phyloP scores from a whole-genome alignment of 305 asterid species.

The Rubia tinctorum region DNA sequence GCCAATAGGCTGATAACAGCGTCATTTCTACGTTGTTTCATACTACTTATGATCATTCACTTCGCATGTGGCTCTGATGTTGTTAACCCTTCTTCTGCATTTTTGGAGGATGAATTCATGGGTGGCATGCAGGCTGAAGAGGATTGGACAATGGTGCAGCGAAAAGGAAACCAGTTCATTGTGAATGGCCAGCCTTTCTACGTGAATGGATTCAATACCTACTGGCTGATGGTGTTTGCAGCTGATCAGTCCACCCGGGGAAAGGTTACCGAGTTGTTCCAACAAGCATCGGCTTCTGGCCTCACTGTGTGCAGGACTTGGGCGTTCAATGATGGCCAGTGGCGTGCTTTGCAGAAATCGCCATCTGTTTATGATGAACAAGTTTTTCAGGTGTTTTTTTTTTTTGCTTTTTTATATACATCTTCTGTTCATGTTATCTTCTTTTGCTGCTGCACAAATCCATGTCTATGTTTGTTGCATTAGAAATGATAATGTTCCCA shows the following conservation, averaged over 20 bases:
- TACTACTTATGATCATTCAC: neutral
- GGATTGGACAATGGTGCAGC: slow-evolving; percentile 70
- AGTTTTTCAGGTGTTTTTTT: slow-evolving; percentile 58
- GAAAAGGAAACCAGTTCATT: slow-evolving; percentile 62
- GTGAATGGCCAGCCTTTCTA: slow-evolving; percentile 73
- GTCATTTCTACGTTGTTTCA: neutral
- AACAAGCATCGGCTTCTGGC: slow-evolving; percentile 73
- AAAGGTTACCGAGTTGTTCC: slow-evolving; percentile 72
- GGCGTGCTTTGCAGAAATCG: slow-evolving; percentile 88
- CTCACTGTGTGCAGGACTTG: slow-evolving; percentile 87
- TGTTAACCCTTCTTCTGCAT: neutral
- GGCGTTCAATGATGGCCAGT: slow-evolving; percentile 96
- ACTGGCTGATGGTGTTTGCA: slow-evolving; percentile 89
- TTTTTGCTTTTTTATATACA: neutral
- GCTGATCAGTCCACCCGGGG: slow-evolving; percentile 75
- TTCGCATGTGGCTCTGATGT: neutral
- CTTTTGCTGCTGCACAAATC: neutral
- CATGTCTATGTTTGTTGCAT: neutral
- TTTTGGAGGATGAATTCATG: slow-evolving; percentile 10
- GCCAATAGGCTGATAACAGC: neutral
- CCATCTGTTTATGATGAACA: slow-evolving; percentile 80
- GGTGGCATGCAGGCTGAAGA: slow-evolving; percentile 34
- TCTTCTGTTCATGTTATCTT: neutral
- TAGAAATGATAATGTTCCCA: too few relatives aligned
- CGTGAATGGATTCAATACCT: slow-evolving; percentile 96